Evolutionary conservation across 2,329 filamentous ascomycete species (phyloP), one percentile per base, ranked within the genome.

Genomic region (Ceratocystiopsis brevicomis): DNA sequence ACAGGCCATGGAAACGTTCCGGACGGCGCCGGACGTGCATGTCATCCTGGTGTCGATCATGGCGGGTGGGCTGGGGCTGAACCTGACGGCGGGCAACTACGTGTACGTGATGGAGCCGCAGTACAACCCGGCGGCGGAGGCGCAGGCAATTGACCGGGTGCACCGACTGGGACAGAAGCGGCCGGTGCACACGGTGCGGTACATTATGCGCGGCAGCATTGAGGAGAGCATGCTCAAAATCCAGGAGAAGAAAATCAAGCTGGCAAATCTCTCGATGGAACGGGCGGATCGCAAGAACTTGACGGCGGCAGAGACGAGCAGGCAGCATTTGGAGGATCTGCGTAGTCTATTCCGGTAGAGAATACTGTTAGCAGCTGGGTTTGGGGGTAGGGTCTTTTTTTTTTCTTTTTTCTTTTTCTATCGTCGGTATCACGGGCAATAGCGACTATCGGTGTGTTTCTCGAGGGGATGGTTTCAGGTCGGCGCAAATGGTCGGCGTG

Each of bases 61-160:
- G 55, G 88, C 88, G 0, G 90, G 88, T 49, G 88, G 90, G 16
- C 72, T 95, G 15, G 88, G 88, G 14, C 75, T 96, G 36, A 96
- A 96, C 56, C 65, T 96, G 44, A 95, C 87, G 0, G 69, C 82
- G 0, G 88, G 80, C 32, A 90, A 78, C 56, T 81, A 74, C 44
- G 88, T 92, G 14, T 96, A 90, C 57, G 81, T 96, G 53, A 96
- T 98, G 88, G 90, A 98, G 58, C 90, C 90, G 6, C 87, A 95
- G 56, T 98, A 88, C 64, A 98, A 98, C 54, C 90, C 90, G 0
- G 87, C 86, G 0, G 85, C 87, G 0, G 88, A 98, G 59, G 83
- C 86, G 6, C 90, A 98, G 61, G 90, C 90, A 2, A 72, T 96
- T 9, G 90, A 96, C 57, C 83, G 90, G 30, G 84, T 98, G 6